Conservation (phyloP, 352 stramenopile genomes). For the Phytophthora sansomeana region DNA sequence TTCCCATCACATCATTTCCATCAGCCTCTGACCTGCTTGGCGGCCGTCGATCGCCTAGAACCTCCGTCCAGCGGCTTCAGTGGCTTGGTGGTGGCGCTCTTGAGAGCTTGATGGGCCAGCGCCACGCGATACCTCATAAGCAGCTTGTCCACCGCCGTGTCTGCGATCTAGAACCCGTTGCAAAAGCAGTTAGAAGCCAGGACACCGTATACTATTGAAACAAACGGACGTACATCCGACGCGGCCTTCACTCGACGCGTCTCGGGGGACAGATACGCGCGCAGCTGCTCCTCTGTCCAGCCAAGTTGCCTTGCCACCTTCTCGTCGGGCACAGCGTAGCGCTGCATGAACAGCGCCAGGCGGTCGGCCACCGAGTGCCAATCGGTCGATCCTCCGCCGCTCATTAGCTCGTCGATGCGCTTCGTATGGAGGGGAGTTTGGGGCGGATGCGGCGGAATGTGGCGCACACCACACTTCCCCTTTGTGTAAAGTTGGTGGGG, state of each 20-base stretch:
- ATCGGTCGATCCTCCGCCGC: slow-evolving; percentile 37
- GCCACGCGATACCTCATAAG: slow-evolving; percentile 66
- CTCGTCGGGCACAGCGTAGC: slow-evolving; percentile 52
- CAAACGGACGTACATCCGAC: slow-evolving; percentile 39
- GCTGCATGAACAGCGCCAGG: slow-evolving; percentile 69
- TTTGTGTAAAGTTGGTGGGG: slow-evolving; percentile 20
- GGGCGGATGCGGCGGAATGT: slow-evolving; percentile 33
- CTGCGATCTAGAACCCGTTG: slow-evolving; percentile 43
- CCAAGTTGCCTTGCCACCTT: slow-evolving; percentile 60
- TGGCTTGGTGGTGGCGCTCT: slow-evolving; percentile 33
- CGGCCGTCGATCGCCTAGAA: slow-evolving; percentile 47
- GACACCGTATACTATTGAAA: background rate
- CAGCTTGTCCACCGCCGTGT: slow-evolving; percentile 70
- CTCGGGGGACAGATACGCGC: slow-evolving; percentile 61
- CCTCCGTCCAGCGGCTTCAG: slow-evolving; percentile 42
- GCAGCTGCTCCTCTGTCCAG: slow-evolving; percentile 62
- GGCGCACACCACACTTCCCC: slow-evolving; percentile 21
- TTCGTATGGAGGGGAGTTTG: slow-evolving; percentile 35
- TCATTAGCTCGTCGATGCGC: slow-evolving; percentile 22
- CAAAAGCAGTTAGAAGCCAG: slow-evolving; percentile 15
- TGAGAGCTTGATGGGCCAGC: slow-evolving; percentile 50
- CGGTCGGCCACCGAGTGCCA: slow-evolving; percentile 56
- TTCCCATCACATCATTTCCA: background rate
- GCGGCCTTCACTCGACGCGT: slow-evolving; percentile 42
- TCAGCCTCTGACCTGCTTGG: slow-evolving; percentile 45